phyloP scores from a whole-genome alignment of 1,139 yeast species.

The Yamadazyma diospyri region DNA sequence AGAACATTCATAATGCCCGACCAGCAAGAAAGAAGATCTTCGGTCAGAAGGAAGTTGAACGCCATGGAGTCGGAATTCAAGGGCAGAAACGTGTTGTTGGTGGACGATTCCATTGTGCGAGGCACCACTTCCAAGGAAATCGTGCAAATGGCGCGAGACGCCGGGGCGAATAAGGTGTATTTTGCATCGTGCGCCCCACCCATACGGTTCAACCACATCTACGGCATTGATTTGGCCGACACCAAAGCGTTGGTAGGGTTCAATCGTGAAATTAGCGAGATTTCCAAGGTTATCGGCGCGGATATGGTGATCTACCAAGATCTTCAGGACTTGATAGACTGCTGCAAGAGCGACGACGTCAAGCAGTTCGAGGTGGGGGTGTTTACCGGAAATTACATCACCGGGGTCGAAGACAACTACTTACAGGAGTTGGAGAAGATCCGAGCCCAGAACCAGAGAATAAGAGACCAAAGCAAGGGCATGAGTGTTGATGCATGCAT shows the following conservation, averaged over 20 bases:
- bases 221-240: constrained; percentile 96
- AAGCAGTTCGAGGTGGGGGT: constrained; percentile 86
- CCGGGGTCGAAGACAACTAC: constrained; percentile 86
- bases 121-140: constrained; percentile 97
- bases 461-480: constrained; percentile 44
- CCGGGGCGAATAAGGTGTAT: constrained; percentile 90
- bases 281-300: constrained; percentile 81
- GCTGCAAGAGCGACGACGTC: constrained; percentile 63
- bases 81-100: constrained; percentile 82
- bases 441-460: constrained; percentile 74
- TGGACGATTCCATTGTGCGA: constrained; percentile 95
- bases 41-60: constrained; percentile 90
- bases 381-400: constrained; percentile 90
- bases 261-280: constrained; percentile 67
- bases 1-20: constrained; percentile 98
- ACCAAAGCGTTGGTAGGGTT: constrained; percentile 92
- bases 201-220: constrained; percentile 89
- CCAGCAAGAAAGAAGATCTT: constrained; percentile 89
- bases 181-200: constrained; percentile 99
- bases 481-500: constrained; percentile 45
- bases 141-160: constrained; percentile 96
- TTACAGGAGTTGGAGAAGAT: constrained; percentile 77
- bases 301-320: constrained; percentile 89
- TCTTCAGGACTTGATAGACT: constrained; percentile 72
- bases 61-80: constrained; percentile 94